A percentile compares a stretch with the other conserved stretches of the same genome.
phyloP scores from a whole-genome alignment of 345 rosid genomes.

The Angophora floribunda region DNA sequence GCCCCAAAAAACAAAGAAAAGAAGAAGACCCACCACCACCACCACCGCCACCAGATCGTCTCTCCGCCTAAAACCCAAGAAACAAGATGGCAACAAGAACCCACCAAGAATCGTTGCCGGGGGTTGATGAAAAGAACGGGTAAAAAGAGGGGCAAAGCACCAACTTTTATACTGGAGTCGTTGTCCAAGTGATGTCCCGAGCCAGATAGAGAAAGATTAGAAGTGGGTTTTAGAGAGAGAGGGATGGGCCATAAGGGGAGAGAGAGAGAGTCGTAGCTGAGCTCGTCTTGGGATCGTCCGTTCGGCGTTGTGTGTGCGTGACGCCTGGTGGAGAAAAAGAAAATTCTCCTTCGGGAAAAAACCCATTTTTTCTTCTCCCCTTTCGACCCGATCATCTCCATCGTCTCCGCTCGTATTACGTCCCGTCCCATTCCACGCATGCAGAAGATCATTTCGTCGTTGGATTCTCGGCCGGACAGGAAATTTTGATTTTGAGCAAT shows the following conservation, averaged over 20 bases:
- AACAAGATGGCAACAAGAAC: not conserved
- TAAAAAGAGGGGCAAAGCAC: not conserved
- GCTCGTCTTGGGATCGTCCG: constrained; percentile 28
- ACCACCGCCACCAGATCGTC: not conserved
- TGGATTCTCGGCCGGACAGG: no score
- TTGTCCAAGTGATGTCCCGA: not conserved
- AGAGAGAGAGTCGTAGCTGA: not conserved
- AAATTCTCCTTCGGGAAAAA: not conserved
- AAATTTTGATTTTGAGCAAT: no score
- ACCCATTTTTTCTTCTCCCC: not conserved
- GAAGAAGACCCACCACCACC: not conserved
- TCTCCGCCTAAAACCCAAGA: not conserved
- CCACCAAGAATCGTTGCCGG: not conserved
- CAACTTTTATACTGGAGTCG: not conserved
- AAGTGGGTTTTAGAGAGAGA: not conserved
- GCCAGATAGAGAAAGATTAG: not conserved
- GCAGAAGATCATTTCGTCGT: not conserved
- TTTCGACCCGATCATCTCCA: not conserved
- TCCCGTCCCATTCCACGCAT: not conserved
- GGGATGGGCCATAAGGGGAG: not conserved
- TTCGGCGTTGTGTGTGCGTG: not conserved
- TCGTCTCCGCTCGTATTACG: not conserved
- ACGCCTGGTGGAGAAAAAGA: not conserved
- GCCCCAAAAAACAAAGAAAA: constrained; percentile 11
- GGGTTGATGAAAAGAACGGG: not conserved